These are phyloP conservation scores for Peronosclerospora sorghi DNA, from an alignment of 352 stramenopile genomes.

Conservation along the genomic window DNA sequence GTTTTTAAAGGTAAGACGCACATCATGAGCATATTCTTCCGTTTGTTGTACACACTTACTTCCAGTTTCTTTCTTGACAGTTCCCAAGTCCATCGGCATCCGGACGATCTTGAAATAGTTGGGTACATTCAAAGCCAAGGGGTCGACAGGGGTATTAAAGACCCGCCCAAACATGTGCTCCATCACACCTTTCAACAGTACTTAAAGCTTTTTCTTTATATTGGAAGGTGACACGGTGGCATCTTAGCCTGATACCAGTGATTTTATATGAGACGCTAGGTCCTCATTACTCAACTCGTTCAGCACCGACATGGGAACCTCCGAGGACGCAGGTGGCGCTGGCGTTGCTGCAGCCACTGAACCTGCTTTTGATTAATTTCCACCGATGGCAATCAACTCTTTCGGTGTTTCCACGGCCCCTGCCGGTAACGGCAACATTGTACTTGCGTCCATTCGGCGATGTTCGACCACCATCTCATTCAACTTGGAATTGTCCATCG, in stretches of 20 bases:
- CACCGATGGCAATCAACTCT: constrained; percentile 14
- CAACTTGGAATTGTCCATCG: constrained; percentile 81
- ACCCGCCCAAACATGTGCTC: constrained; percentile 96
- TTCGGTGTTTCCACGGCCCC: constrained; percentile 24
- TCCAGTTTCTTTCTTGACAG: constrained; percentile 84
- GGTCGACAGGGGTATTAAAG: constrained; percentile 95
- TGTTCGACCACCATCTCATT: constrained; percentile 82
- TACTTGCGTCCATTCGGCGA: constrained; percentile 51
- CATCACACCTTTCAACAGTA: constrained; percentile 90
- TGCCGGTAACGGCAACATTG: constrained; percentile 18
- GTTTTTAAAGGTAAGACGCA: constrained; percentile 74
- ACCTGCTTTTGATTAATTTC: constrained; percentile 4
- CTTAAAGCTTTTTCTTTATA: constrained; percentile 88
- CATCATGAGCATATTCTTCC: constrained; percentile 65
- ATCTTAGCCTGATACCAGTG: constrained; percentile 83
- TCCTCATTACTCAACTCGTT: constrained; percentile 89
- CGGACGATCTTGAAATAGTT: constrained; percentile 98
- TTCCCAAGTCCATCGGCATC: constrained; percentile 76
- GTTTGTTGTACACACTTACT: constrained; percentile 67
- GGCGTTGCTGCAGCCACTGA: constrained; percentile 12
- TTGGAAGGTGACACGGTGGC: constrained; percentile 76
- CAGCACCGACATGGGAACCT: constrained; percentile 76
- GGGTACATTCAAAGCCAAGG: constrained; percentile 90
- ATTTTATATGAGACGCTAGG: constrained; percentile 91
- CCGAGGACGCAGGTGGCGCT: constrained; percentile 27